A percentile compares a stretch with the other conserved stretches of the same genome.
Conservation (phyloP, 2,329 filamentous ascomycete genomes). For the Aspergillus thermomutatus region DNA sequence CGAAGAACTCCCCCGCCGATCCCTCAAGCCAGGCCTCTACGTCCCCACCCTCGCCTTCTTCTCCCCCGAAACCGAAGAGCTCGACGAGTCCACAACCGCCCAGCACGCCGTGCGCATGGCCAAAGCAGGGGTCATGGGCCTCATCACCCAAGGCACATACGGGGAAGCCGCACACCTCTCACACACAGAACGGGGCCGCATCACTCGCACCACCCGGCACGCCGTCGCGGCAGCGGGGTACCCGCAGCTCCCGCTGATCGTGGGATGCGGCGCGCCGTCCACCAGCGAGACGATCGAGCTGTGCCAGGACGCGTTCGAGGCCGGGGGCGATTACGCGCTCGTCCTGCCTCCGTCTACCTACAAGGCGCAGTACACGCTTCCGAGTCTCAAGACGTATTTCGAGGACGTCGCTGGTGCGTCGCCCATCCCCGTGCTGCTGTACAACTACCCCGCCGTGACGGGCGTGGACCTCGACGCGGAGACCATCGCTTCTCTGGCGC, state of each 20-base stretch:
- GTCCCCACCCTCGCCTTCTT: conserved; percentile 75
- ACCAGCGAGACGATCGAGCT: conserved; percentile 63
- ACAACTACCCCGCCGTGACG: conserved; percentile 63
- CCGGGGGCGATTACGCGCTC: conserved; percentile 67
- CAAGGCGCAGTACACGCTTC: conserved; percentile 57
- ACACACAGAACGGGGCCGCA: conserved; percentile 63
- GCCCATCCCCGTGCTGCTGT: conserved; percentile 58
- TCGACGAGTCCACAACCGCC: conserved; percentile 61
- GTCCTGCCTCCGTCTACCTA: conserved; percentile 71
- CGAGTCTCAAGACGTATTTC: conserved; percentile 58
- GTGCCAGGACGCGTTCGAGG: conserved; percentile 61
- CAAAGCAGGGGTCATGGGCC: conserved; percentile 65
- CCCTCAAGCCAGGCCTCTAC: conserved; percentile 56
- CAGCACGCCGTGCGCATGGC: conserved; percentile 66
- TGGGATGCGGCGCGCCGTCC: conserved; percentile 67
- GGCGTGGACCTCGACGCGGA: conserved; percentile 61
- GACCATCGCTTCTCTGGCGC: conserved; percentile 50
- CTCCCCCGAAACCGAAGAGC: conserved; percentile 57
- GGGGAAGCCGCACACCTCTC: conserved; percentile 78
- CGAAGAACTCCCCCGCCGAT: conserved; percentile 12
- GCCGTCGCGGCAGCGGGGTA: conserved; percentile 67
- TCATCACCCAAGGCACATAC: conserved; percentile 77
- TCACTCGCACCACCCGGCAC: conserved; percentile 67
- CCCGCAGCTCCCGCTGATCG: conserved; percentile 63
- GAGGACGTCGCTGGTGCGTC: conserved; percentile 53